A percentile compares a stretch with the other conserved stretches of the same genome.
These are phyloP conservation scores for Ulota crispa DNA, from an alignment of 225 moss, liverwort and hornwort genomes.

Conservation along the genomic window DNA sequence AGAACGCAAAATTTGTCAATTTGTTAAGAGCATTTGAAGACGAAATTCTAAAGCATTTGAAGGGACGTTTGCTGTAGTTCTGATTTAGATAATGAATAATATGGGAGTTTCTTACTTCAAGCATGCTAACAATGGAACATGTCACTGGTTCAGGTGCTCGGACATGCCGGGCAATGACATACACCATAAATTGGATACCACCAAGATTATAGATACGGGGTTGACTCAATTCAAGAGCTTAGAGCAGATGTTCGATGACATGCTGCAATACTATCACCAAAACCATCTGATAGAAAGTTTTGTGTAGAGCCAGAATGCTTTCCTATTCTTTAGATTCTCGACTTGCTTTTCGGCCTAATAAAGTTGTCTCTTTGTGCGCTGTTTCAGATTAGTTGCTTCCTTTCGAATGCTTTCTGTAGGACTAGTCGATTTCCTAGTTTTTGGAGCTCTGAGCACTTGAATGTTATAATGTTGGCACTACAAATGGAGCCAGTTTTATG, in stretches of 20 bases:
- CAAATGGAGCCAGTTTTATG: too few relatives aligned
- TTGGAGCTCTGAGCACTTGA: too few relatives aligned
- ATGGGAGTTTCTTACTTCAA: not conserved
- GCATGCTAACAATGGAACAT: conserved; percentile 5
- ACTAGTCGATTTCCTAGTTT: not conserved
- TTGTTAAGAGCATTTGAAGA: not conserved
- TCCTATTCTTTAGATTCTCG: not conserved
- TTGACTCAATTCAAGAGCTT: conserved; percentile 50
- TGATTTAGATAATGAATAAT: not conserved
- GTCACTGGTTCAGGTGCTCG: conserved; percentile 47
- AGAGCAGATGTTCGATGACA: conserved; percentile 68
- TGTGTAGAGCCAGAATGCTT: conserved; percentile 9
- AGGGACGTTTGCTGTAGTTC: not conserved
- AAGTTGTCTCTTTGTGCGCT: not conserved
- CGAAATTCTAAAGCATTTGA: not conserved
- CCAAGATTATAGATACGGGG: conserved; percentile 58
- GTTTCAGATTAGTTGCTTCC: not conserved
- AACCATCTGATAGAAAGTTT: conserved; percentile 38
- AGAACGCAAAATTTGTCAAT: not conserved
- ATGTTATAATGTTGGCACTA: too few relatives aligned
- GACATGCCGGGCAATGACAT: conserved; percentile 39
- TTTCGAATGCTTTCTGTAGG: not conserved
- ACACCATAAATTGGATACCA: conserved; percentile 53
- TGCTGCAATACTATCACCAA: conserved; percentile 41
- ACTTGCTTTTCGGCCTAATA: not conserved